These are phyloP conservation scores for Colletotrichum liriopes DNA, from an alignment of 2,329 filamentous ascomycete genomes.

Conservation along the genomic window DNA sequence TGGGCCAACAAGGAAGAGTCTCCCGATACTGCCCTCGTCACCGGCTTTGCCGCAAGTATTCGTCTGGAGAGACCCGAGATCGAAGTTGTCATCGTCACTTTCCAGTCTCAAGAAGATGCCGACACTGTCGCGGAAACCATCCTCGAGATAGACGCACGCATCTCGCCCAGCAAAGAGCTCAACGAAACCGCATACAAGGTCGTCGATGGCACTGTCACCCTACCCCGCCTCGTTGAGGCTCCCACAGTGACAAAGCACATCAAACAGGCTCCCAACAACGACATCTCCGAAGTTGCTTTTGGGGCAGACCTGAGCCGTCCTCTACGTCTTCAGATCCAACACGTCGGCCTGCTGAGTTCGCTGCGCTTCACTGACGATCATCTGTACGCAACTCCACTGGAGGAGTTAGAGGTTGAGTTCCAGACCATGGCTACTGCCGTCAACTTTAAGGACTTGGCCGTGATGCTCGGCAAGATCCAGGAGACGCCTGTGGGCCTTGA, in stretches of 20 bases:
- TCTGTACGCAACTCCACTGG: conserved; percentile 19
- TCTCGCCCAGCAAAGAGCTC: background rate
- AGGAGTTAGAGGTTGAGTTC: conserved; percentile 46
- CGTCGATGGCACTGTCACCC: background rate
- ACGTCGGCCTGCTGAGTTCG: background rate
- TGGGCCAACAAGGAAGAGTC: conserved; percentile 31
- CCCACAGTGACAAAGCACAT: background rate
- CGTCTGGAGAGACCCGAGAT: conserved; percentile 1
- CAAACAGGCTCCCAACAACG: background rate
- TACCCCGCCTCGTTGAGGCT: conserved; percentile 5
- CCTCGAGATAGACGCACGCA: background rate
- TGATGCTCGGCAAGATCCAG: conserved; percentile 47
- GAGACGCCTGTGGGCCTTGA: conserved; percentile 48
- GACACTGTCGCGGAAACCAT: background rate
- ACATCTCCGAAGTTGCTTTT: background rate
- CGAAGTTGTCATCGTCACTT: background rate
- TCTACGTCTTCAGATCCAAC: conserved; percentile 15
- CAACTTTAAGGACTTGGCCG: conserved; percentile 47
- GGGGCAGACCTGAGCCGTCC: background rate
- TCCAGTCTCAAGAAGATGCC: background rate
- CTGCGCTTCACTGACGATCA: conserved; percentile 11
- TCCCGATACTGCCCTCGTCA: conserved; percentile 24
- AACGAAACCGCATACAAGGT: conserved; percentile 1
- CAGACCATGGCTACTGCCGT: conserved; percentile 47
- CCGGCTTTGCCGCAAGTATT: conserved; percentile 26